phyloP scores from a whole-genome alignment of 257 asterid species.

The Fraxinus quadrangulata region DNA sequence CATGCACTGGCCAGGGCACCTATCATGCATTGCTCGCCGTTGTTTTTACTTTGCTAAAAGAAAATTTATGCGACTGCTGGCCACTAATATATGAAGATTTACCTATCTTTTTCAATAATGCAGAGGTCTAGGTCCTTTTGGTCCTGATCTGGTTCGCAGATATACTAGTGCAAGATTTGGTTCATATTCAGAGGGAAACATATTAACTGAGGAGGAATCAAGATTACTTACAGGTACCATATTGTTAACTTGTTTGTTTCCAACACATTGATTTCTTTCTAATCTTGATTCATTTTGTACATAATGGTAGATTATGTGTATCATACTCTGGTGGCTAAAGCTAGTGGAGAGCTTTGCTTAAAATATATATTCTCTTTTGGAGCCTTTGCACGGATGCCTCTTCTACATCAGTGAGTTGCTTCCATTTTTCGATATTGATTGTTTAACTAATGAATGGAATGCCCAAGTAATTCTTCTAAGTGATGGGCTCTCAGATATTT shows the following conservation, averaged over 20 bases:
- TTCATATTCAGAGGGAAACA: conserved; percentile 47
- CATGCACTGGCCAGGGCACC: neutral
- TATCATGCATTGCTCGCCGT: neutral
- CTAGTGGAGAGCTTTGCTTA: conserved; percentile 85
- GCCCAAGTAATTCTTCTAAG: neutral
- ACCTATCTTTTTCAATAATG: conserved; percentile 19
- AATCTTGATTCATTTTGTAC: conserved; percentile 24
- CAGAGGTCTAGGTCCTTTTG: conserved; percentile 89
- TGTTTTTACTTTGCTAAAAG: neutral
- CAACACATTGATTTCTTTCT: conserved; percentile 18
- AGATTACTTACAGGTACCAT: conserved; percentile 66
- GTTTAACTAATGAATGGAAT: neutral
- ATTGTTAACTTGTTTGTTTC: conserved; percentile 5
- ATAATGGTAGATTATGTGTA: conserved; percentile 60
- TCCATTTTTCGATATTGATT: conserved; percentile 10
- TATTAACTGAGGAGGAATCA: conserved; percentile 63
- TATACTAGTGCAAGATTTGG: conserved; percentile 69
- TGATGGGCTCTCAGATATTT: neutral
- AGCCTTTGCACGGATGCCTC: conserved; percentile 77
- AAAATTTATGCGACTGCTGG: neutral
- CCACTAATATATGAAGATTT: conserved; percentile 4
- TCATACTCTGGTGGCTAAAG: conserved; percentile 84
- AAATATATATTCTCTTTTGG: conserved; percentile 81
- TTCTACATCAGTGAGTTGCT: conserved; percentile 56
- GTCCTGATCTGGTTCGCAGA: conserved; percentile 64